These are phyloP conservation scores for Colletotrichum tropicale DNA, from an alignment of 2,329 filamentous ascomycete genomes.

Conservation along the genomic window DNA sequence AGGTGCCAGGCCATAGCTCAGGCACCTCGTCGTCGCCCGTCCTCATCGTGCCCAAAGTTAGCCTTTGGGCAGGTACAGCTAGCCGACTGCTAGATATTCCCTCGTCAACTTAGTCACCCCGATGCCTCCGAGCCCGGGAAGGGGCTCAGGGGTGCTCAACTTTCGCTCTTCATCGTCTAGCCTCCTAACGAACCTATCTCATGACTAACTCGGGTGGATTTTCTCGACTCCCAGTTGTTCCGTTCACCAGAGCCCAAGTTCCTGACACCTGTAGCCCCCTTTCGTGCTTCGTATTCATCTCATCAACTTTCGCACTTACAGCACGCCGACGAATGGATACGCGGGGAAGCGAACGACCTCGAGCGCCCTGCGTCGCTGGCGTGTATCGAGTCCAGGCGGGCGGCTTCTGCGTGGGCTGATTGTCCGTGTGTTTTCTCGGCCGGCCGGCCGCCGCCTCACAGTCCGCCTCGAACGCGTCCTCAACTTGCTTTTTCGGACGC, in stretches of 20 bases:
- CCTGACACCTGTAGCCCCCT: not conserved
- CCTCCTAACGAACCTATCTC: not conserved
- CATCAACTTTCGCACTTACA: not conserved
- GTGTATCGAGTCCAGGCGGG: not conserved
- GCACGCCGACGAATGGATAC: constrained; percentile 1
- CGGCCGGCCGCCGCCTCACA: not conserved
- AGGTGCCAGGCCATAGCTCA: not conserved
- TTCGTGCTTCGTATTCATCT: not conserved
- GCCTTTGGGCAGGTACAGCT: not conserved
- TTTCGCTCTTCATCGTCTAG: not conserved
- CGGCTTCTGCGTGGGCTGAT: constrained; percentile 1
- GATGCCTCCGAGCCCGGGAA: not conserved
- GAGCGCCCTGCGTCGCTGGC: not conserved
- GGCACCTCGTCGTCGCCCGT: not conserved
- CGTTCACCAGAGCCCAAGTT: not conserved
- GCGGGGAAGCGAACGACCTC: constrained; percentile 1
- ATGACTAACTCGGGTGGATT: not conserved
- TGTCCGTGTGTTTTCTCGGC: not conserved
- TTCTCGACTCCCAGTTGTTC: not conserved
- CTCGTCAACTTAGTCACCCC: not conserved
- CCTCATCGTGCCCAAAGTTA: not conserved
- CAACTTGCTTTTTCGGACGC: not conserved
- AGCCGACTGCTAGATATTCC: not conserved
- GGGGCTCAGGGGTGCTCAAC: not conserved
- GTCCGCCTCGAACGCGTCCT: not conserved